phyloP scores from a whole-genome alignment of 495 filamentous ascomycete genomes.

The Aspergillus steynii region DNA sequence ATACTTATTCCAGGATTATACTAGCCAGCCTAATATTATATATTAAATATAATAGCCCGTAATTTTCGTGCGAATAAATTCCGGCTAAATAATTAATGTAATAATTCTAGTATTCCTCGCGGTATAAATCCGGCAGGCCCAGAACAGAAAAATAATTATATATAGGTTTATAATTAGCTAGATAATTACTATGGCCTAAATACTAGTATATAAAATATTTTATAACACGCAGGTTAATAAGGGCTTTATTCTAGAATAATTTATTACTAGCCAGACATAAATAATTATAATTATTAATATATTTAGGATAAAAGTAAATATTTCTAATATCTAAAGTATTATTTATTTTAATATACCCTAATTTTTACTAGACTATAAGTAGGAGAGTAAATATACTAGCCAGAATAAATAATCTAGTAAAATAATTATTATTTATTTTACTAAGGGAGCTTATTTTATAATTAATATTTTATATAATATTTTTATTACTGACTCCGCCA shows the following conservation, averaged over 20 bases:
- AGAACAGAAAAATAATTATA: too few relatives aligned
- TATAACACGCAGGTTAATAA: conserved; percentile 14
- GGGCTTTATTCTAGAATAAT: conserved; percentile 13
- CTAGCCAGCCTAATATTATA: too few relatives aligned
- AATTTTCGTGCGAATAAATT: too few relatives aligned
- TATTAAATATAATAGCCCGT: too few relatives aligned
- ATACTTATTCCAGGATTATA: too few relatives aligned
- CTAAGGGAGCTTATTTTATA: background rate
- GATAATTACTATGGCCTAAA: background rate
- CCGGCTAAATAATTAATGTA: too few relatives aligned
- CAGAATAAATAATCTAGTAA: conserved; percentile 15
- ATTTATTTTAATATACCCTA: conserved; percentile 18
- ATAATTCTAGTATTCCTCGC: too few relatives aligned
- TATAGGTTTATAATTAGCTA: too few relatives aligned
- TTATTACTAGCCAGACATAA: background rate
- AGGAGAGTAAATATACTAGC: conserved; percentile 27
- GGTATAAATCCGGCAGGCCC: too few relatives aligned
- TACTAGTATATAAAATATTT: background rate
- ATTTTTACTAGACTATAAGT: conserved; percentile 20
- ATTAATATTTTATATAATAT: too few relatives aligned
- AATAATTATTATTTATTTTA: conserved; percentile 16
- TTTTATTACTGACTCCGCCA: background rate
- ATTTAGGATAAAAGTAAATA: conserved; percentile 25
- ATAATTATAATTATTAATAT: conserved; percentile 24
- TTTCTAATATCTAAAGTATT: conserved; percentile 21